Percentiles rank a stretch among this genome's conserved stretches.
Conservation (phyloP, 306 rosid genomes). For the Hippophae gyantsensis region DNA sequence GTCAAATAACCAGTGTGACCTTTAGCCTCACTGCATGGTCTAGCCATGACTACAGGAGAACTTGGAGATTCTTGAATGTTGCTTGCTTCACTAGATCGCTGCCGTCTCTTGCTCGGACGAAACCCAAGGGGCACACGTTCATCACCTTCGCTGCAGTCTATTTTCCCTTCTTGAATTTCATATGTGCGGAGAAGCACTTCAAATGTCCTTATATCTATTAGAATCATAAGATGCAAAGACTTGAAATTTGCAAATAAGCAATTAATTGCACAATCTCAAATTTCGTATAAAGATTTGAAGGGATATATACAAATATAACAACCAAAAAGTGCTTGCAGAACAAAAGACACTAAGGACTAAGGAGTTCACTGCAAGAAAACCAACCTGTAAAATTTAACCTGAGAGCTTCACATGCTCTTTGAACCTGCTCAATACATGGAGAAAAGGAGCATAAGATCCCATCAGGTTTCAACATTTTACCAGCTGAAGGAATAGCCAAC, state of each 20-base stretch:
- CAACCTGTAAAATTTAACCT: constrained; percentile 56
- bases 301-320: background rate
- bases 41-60: constrained; percentile 50
- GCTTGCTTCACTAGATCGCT: constrained; percentile 41
- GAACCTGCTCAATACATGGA: constrained; percentile 83
- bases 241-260: background rate
- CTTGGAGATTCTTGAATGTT: constrained; percentile 21
- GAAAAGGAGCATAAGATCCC: constrained; percentile 70
- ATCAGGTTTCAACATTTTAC: constrained; percentile 59
- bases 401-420: constrained; percentile 55
- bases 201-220: constrained; percentile 74
- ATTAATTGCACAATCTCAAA: background rate
- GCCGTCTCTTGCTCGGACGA: constrained; percentile 63
- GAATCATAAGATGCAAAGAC: background rate
- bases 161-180: constrained; percentile 58
- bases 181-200: constrained; percentile 71
- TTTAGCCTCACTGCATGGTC: constrained; percentile 63
- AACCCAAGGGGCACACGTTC: constrained; percentile 28
- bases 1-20: constrained; percentile 95
- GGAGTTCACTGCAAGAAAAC: background rate
- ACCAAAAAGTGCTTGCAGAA: background rate
- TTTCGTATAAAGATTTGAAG: background rate
- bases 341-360: background rate
- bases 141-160: constrained; percentile 17
- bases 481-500: constrained; percentile 76